Percentiles rank a stretch among this genome's conserved stretches.
phyloP scores from a whole-genome alignment of 768 basidiomycete species.

The Ramaria sp. region DNA sequence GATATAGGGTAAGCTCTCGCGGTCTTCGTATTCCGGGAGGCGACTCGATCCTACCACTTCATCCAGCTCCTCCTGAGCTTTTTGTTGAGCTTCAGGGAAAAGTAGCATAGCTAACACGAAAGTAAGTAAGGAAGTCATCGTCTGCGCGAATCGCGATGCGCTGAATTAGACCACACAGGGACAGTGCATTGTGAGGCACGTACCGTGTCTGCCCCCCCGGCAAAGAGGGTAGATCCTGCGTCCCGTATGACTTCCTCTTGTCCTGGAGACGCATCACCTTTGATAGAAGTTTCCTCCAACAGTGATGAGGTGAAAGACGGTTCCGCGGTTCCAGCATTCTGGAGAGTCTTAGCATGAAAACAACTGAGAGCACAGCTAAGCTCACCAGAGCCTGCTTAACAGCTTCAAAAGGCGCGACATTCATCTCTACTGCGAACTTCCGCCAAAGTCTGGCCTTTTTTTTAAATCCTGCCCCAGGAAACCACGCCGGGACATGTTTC shows the following conservation, averaged over 20 bases:
- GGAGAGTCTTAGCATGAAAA: background rate
- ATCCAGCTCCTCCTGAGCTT: slow-evolving; percentile 14
- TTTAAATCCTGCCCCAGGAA: slow-evolving; percentile 9
- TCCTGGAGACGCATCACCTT: no score
- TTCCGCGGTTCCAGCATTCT: background rate
- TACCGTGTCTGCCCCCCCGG: slow-evolving; percentile 34
- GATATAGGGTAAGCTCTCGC: slow-evolving; percentile 2
- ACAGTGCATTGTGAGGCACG: background rate
- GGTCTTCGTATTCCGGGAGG: background rate
- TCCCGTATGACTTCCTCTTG: no score
- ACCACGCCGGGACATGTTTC: slow-evolving; percentile 6
- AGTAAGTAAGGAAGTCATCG: background rate
- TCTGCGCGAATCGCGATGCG: background rate
- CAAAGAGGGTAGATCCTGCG: background rate
- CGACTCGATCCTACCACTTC: slow-evolving; percentile 10
- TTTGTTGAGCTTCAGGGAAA: slow-evolving; percentile 11
- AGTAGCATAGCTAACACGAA: slow-evolving; percentile 12
- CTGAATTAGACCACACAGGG: background rate
- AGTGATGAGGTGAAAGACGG: slow-evolving; percentile 19
- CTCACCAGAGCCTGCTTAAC: background rate
- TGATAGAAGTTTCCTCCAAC: no score
- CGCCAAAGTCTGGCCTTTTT: background rate
- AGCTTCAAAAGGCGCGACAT: background rate
- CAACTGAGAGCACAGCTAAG: background rate
- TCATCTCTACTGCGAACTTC: background rate